These are phyloP conservation scores for Gymnopilus junonius DNA, from an alignment of 768 basidiomycete genomes.

Conservation along the genomic window DNA sequence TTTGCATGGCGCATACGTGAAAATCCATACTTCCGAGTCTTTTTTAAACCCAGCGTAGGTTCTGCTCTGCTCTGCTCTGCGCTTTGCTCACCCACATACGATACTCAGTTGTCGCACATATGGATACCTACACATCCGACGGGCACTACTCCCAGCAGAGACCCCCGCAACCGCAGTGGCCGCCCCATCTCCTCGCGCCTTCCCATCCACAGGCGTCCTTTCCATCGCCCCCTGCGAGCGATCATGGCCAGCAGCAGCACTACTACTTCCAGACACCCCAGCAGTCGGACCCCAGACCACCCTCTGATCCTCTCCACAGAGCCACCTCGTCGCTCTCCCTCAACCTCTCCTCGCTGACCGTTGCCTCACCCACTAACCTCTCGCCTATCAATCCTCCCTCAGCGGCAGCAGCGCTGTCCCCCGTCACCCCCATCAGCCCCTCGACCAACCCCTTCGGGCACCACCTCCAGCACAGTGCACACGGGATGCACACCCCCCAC, in stretches of 20 bases:
- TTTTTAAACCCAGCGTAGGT: background rate
- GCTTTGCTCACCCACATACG: background rate
- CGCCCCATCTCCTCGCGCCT: slow-evolving; percentile 13
- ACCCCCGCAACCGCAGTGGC: slow-evolving; percentile 24
- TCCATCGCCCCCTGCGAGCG: slow-evolving; percentile 21
- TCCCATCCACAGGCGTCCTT: slow-evolving; percentile 19
- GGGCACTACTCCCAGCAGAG: slow-evolving; percentile 17
- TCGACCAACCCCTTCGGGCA: slow-evolving; percentile 44
- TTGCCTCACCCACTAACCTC: slow-evolving; percentile 67
- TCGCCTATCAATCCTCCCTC: slow-evolving; percentile 60
- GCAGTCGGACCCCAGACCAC: slow-evolving; percentile 23
- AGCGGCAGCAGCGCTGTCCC: slow-evolving; percentile 41
- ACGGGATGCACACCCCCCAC: slow-evolving; percentile 4
- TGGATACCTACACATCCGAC: slow-evolving; percentile 10
- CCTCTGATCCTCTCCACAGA: slow-evolving; percentile 6
- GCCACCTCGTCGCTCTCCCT: slow-evolving; percentile 50
- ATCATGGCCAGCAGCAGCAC: slow-evolving; percentile 24
- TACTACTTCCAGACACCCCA: slow-evolving; percentile 32
- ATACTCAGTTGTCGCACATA: slow-evolving; percentile 1
- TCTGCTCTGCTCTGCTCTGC: background rate
- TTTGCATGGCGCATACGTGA: slow-evolving; percentile 16
- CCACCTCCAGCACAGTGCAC: slow-evolving; percentile 29
- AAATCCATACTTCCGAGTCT: background rate
- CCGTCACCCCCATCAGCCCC: slow-evolving; percentile 66
- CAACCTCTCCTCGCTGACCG: slow-evolving; percentile 69